Percentiles rank a stretch among this genome's conserved stretches.
Conservation (phyloP, 306 rosid species). For the Cucurbita ficifolia region DNA sequence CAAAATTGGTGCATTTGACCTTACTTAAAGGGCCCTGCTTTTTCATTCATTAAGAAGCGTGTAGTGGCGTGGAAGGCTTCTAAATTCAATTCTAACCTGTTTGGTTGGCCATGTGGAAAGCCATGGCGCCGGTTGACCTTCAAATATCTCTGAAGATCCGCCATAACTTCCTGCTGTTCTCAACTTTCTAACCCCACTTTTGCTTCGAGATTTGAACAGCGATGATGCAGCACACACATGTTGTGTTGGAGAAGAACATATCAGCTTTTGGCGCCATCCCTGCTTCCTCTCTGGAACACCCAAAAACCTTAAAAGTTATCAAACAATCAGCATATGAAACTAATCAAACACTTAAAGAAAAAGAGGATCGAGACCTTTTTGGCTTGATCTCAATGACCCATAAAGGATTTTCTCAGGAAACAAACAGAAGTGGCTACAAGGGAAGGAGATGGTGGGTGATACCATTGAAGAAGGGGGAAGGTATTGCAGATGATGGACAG, state of each 20-base stretch:
- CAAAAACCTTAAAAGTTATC: background rate
- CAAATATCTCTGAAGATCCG: conserved; percentile 1
- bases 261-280: background rate
- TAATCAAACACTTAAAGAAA: background rate
- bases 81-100: background rate
- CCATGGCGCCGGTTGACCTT: conserved; percentile 2
- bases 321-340: background rate
- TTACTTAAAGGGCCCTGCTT: background rate
- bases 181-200: background rate
- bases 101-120: background rate
- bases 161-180: conserved; percentile 2
- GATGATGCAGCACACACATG: background rate
- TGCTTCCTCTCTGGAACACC: background rate
- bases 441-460: background rate
- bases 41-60: background rate
- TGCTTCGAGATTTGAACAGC: background rate
- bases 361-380: background rate
- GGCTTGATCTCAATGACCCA: background rate
- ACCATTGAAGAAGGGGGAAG: background rate
- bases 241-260: background rate
- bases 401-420: background rate
- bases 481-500: background rate
- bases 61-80: background rate
- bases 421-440: background rate
- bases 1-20: background rate